These are phyloP conservation scores for Aphanomyces cochlioides DNA, from an alignment of 352 stramenopile species.

Conservation along the genomic window DNA sequence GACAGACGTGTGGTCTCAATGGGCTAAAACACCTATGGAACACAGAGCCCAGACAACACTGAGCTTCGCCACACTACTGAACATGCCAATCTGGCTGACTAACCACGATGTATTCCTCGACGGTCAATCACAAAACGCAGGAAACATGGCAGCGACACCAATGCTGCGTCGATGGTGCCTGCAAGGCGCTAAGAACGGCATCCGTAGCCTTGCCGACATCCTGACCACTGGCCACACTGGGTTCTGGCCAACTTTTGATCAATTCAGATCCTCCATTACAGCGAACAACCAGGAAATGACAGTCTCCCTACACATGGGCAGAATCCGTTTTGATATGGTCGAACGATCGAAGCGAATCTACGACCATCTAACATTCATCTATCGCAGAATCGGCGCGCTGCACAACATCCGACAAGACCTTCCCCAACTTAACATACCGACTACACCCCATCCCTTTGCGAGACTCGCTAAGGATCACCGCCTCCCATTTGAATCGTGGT, in stretches of 20 bases:
- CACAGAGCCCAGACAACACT: not conserved
- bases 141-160: not conserved
- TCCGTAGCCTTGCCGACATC: conserved; percentile 7
- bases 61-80: not conserved
- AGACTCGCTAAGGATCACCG: not conserved
- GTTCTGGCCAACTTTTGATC: not conserved
- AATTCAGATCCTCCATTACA: too few species aligned
- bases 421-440: too few species aligned
- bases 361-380: not conserved
- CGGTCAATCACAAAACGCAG: not conserved
- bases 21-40: not conserved
- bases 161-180: not conserved
- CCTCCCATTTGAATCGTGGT: not conserved
- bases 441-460: not conserved
- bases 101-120: not conserved
- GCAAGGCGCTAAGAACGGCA: not conserved
- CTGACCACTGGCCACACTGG: not conserved
- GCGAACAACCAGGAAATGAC: not conserved
- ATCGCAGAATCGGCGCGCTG: not conserved
- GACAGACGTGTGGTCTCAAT: conserved; percentile 1
- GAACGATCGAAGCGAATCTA: not conserved
- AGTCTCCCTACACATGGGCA: not conserved
- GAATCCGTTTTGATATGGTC: not conserved
- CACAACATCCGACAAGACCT: not conserved
- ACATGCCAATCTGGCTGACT: conserved; percentile 18